Conservation (phyloP, 163 green algal genomes). For the Scenedesmus sp. region DNA sequence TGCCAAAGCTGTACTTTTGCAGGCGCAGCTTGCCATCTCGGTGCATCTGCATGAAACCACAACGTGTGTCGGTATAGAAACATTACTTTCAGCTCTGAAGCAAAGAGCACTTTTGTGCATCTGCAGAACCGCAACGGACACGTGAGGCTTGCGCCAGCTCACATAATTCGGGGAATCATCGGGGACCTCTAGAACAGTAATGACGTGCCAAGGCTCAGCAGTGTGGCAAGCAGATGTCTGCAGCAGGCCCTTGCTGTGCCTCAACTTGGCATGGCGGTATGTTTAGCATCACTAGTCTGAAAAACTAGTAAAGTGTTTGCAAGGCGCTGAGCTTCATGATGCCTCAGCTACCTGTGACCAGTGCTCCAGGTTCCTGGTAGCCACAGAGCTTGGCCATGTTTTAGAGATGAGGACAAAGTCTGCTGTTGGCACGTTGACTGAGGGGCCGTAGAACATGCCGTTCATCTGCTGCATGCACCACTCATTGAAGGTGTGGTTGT, state of each 20-base stretch:
- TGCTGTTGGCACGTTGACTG: not conserved
- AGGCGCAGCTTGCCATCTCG: constrained; percentile 32
- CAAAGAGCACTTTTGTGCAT: too few species aligned
- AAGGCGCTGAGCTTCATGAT: too few species aligned
- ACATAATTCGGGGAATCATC: too few species aligned
- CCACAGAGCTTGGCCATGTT: constrained; percentile 38
- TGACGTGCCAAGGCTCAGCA: too few species aligned
- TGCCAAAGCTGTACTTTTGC: constrained; percentile 49
- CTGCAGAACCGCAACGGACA: too few species aligned
- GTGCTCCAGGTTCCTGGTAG: constrained; percentile 53
- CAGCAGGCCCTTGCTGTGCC: too few species aligned
- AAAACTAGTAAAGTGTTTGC: too few species aligned
- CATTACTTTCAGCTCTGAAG: not conserved
- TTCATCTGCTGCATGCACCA: constrained; percentile 39
- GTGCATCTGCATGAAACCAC: constrained; percentile 21
- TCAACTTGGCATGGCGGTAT: too few species aligned
- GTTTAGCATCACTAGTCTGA: too few species aligned
- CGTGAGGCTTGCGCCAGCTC: too few species aligned
- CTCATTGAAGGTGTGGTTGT: constrained; percentile 4
- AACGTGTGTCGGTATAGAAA: not conserved
- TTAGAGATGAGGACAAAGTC: constrained; percentile 28
- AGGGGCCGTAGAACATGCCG: constrained; percentile 51
- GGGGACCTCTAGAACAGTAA: too few species aligned
- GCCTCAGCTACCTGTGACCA: constrained; percentile 29
- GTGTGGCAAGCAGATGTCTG: too few species aligned